phyloP scores from a whole-genome alignment of 2,329 filamentous ascomycete genomes.

The Hymenoscyphus albidus region DNA sequence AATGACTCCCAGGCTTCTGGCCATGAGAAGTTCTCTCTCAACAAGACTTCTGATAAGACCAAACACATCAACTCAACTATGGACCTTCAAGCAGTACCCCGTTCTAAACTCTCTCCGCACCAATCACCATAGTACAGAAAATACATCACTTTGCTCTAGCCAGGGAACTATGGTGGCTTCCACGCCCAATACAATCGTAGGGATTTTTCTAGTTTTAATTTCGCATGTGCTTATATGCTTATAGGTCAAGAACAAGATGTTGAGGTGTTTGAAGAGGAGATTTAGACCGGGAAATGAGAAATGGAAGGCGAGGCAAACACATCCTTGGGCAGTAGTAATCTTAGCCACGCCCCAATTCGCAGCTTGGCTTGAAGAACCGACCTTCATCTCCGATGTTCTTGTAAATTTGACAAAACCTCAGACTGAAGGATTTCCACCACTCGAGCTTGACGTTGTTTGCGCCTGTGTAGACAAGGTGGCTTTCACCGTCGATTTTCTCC shows the following conservation, averaged over 20 bases:
- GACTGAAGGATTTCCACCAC: neutral
- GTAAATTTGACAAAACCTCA: conserved; percentile 5
- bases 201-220: neutral
- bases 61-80: neutral
- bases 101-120: neutral
- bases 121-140: neutral
- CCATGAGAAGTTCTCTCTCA: neutral
- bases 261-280: neutral
- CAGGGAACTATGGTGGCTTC: neutral
- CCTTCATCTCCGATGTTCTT: conserved; percentile 24
- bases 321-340: conserved; percentile 29
- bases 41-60: neutral
- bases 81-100: neutral
- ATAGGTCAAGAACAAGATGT: neutral
- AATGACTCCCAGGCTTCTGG: neutral
- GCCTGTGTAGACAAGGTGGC: conserved; percentile 55
- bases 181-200: neutral
- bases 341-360: conserved; percentile 35
- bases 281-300: neutral
- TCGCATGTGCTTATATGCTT: neutral
- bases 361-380: conserved; percentile 30
- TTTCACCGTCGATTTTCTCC: conserved; percentile 27
- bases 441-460: conserved; percentile 45
- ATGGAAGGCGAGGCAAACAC: neutral
- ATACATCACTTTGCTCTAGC: neutral